phyloP scores from a whole-genome alignment of 352 stramenopile genomes.

The Globisporangium emineosum region DNA sequence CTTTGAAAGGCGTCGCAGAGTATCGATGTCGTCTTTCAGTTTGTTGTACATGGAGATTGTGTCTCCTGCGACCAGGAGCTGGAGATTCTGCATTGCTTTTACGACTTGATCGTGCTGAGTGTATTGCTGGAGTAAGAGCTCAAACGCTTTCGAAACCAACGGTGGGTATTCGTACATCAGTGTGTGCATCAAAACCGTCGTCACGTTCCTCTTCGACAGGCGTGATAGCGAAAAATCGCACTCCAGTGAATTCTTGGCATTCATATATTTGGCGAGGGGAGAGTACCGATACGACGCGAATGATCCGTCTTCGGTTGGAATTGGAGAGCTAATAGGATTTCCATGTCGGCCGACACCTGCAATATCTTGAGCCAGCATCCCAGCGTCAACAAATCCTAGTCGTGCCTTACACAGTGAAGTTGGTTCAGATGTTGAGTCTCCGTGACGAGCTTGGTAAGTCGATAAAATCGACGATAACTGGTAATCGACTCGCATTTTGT shows the following conservation, averaged over 20 bases:
- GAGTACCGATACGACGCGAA: conserved; percentile 36
- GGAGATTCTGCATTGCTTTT: conserved; percentile 58
- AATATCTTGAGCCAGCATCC: conserved; percentile 12
- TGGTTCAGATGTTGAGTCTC: conserved; percentile 1
- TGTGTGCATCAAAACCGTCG: conserved; percentile 71
- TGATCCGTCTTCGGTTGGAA: conserved; percentile 12
- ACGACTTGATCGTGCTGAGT: conserved; percentile 72
- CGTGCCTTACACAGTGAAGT: conserved; percentile 2
- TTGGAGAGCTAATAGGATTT: conserved; percentile 19
- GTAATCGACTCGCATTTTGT: conserved; percentile 61
- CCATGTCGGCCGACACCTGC: conserved; percentile 10
- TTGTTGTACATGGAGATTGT: conserved; percentile 67
- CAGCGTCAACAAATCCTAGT: conserved; percentile 6
- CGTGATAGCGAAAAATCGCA: conserved; percentile 56
- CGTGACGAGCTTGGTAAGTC: conserved; percentile 36
- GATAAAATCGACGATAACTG: conserved; percentile 57
- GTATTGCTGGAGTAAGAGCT: conserved; percentile 68
- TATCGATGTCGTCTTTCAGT: conserved; percentile 64
- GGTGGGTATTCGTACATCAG: conserved; percentile 79
- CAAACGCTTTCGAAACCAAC: conserved; percentile 65
- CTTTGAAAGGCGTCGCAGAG: conserved; percentile 54
- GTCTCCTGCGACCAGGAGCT: conserved; percentile 55
- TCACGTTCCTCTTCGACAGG: conserved; percentile 38
- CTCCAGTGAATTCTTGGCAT: conserved; percentile 43
- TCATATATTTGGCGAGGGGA: conserved; percentile 43